Conservation (phyloP, 2,329 filamentous ascomycete genomes). For the Ophiostoma populinum region DNA sequence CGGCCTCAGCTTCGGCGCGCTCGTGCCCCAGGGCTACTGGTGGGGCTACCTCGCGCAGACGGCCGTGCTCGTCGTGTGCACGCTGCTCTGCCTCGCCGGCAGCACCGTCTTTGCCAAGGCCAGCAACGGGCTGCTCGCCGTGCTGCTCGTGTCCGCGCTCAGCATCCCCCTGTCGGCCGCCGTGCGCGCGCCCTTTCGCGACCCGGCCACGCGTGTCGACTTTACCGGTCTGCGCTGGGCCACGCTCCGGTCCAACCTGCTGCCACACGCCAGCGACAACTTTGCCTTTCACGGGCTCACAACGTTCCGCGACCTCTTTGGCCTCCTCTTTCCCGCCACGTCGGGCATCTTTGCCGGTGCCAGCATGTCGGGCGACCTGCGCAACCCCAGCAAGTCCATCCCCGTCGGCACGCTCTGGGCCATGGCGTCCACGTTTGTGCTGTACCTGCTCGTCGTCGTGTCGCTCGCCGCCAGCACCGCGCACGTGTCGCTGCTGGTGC, state of each 20-base stretch:
- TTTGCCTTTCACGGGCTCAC: constrained; percentile 44
- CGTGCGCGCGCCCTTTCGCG: constrained; percentile 48
- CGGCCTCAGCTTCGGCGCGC: constrained; percentile 52
- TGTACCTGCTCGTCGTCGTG: constrained; percentile 61
- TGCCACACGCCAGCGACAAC: constrained; percentile 45
- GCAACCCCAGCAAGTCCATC: constrained; percentile 68
- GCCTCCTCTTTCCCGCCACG: constrained; percentile 64
- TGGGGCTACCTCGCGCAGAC: constrained; percentile 62
- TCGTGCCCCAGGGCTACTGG: constrained; percentile 58
- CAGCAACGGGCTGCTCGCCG: constrained; percentile 56
- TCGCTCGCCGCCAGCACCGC: constrained; percentile 64
- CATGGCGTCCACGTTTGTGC: constrained; percentile 55
- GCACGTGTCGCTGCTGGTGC: constrained; percentile 52
- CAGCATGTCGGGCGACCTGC: constrained; percentile 79
- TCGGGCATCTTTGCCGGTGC: constrained; percentile 53
- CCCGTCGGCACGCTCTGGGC: constrained; percentile 71
- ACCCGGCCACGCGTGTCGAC: constrained; percentile 42
- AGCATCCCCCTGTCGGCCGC: constrained; percentile 71
- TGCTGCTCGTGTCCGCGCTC: constrained; percentile 55
- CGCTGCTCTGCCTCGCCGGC: constrained; percentile 59
- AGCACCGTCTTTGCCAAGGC: constrained; percentile 66
- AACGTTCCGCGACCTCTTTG: constrained; percentile 69
- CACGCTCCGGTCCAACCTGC: constrained; percentile 58
- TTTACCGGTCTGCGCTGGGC: constrained; percentile 61
- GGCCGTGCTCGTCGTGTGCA: constrained; percentile 51